phyloP scores from a whole-genome alignment of 2,329 filamentous ascomycete genomes.

The Thielaviopsis punctulata region DNA sequence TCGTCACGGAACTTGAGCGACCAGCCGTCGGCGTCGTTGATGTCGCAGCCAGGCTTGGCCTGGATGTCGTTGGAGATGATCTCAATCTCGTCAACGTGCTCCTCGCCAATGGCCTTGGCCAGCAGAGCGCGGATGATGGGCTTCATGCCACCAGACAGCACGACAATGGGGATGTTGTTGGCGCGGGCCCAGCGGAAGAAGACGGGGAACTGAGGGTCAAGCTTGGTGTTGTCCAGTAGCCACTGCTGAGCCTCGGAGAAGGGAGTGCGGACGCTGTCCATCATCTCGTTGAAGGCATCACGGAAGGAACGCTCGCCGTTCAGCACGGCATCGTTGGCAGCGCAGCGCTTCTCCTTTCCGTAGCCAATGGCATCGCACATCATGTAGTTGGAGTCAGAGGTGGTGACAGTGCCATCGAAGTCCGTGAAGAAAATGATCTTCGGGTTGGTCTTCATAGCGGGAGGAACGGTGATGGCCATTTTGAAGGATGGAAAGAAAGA shows the following conservation, averaged over 20 bases:
- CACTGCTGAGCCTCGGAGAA: conserved; percentile 68
- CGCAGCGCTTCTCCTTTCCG: conserved; percentile 50
- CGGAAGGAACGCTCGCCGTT: conserved; percentile 55
- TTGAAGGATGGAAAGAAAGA: conserved; percentile 3
- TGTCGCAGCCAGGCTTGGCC: conserved; percentile 44
- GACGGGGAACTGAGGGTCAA: conserved; percentile 74
- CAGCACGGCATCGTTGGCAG: conserved; percentile 64
- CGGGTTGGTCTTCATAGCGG: conserved; percentile 42
- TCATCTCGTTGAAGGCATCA: conserved; percentile 80
- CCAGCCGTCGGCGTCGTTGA: conserved; percentile 74
- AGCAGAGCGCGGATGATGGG: conserved; percentile 78
- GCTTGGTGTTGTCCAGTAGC: conserved; percentile 64
- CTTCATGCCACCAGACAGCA: conserved; percentile 82
- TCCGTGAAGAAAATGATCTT: conserved; percentile 98
- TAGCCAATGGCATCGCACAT: conserved; percentile 88
- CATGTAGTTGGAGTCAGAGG: conserved; percentile 46
- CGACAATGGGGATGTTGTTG: conserved; percentile 80
- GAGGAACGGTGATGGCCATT: conserved; percentile 11
- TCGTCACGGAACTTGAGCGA: conserved; percentile 78
- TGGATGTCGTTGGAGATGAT: conserved; percentile 79
- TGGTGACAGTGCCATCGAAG: conserved; percentile 91
- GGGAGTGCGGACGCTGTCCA: conserved; percentile 67
- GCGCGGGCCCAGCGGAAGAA: conserved; percentile 71
- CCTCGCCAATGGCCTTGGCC: conserved; percentile 58
- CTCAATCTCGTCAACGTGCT: conserved; percentile 59